phyloP scores from a whole-genome alignment of 768 basidiomycete species.

The Phlebiopsis gigantea region DNA sequence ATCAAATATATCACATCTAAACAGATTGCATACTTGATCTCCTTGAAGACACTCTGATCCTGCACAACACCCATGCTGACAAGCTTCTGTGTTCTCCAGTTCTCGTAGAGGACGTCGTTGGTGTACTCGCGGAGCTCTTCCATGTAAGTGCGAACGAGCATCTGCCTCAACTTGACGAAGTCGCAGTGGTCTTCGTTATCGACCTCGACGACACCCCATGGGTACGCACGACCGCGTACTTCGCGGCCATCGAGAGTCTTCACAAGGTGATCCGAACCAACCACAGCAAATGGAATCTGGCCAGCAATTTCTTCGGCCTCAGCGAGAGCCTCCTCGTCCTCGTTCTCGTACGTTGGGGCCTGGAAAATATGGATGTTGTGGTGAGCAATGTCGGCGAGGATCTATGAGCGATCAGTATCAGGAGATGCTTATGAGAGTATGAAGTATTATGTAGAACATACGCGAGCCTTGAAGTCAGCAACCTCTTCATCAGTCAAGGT shows the following conservation, averaged over 20 bases:
- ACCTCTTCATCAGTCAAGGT: conserved; percentile 97
- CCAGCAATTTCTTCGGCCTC: conserved; percentile 97
- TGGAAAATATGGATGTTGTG: conserved; percentile 99
- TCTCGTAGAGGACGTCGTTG: conserved; percentile 93
- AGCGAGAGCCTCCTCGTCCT: conserved; percentile 96
- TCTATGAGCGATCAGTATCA: conserved; percentile 37
- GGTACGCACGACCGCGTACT: conserved; percentile 93
- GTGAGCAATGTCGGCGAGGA: conserved; percentile 87
- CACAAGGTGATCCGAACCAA: conserved; percentile 86
- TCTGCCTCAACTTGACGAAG: conserved; percentile 98
- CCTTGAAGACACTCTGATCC: conserved; percentile 97
- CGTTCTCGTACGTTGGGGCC: conserved; percentile 95
- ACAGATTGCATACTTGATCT: conserved; percentile 79
- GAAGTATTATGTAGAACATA: conserved; percentile 30
- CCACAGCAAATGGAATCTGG: conserved; percentile 98
- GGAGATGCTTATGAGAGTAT: background rate
- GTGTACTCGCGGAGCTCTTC: conserved; percentile 98
- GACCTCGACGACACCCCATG: conserved; percentile 98
- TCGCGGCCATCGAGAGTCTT: conserved; percentile 81
- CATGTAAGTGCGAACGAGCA: conserved; percentile 99
- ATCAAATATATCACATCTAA: background rate
- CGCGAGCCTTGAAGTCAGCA: conserved; percentile 86
- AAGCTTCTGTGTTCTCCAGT: conserved; percentile 96
- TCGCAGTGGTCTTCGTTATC: conserved; percentile 99
- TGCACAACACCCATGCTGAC: conserved; percentile 97